Conservation (phyloP, 2,329 filamentous ascomycete species). For the Aspergillus pseudoviridinutans region DNA sequence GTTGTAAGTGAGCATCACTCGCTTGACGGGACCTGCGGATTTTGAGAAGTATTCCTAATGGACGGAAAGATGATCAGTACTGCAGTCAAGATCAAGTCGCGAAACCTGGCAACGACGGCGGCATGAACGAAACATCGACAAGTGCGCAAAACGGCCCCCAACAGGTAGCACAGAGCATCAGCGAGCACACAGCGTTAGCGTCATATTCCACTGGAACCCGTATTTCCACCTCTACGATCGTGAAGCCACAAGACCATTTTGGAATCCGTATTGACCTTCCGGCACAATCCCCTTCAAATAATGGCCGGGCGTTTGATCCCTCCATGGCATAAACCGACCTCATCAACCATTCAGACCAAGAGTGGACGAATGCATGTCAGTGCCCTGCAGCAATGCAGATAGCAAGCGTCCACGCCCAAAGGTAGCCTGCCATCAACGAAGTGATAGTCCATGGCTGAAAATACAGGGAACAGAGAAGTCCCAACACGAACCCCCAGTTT, state of each 20-base stretch:
- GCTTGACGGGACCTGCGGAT: constrained; percentile 85
- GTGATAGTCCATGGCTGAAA: not conserved
- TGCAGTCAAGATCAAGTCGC: constrained; percentile 23
- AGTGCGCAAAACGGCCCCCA: constrained; percentile 21
- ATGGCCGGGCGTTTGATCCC: not conserved
- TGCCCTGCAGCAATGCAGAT: not conserved
- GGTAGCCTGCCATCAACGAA: not conserved
- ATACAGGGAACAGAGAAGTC: not conserved
- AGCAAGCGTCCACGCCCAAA: not conserved
- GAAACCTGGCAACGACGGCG: constrained; percentile 19
- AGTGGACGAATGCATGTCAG: not conserved
- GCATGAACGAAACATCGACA: constrained; percentile 23
- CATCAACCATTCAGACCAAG: not conserved
- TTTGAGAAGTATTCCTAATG: constrained; percentile 93
- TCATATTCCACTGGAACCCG: not conserved
- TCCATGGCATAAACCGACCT: not conserved
- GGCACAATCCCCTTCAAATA: not conserved
- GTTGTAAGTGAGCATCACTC: constrained; percentile 86
- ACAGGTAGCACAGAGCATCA: constrained; percentile 44
- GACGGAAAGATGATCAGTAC: constrained; percentile 47
- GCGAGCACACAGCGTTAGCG: constrained; percentile 56
- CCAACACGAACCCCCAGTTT: not conserved
- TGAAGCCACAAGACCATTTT: not conserved
- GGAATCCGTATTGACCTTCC: not conserved
- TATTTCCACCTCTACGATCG: not conserved